Evolutionary conservation across 768 basidiomycete species (phyloP), one percentile per base, ranked within the genome.

Genomic region (Phanerodontia chrysosporium): DNA sequence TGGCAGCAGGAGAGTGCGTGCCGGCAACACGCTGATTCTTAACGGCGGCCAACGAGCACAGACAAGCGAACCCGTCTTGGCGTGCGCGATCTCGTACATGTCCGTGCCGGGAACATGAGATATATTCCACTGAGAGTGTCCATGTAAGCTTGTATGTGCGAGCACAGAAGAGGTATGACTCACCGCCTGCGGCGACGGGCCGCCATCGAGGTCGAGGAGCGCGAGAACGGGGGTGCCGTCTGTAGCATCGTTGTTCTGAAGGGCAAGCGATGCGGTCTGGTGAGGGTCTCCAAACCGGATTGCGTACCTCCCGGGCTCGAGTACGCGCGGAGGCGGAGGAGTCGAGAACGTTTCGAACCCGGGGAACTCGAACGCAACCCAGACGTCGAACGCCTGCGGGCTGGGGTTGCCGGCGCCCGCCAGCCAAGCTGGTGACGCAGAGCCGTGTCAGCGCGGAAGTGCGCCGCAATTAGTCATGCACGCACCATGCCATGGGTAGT

Each of bases 321-420:
- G 25, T 27, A n/a, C 39, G 3, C 14, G 10, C 6, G 21, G 49
- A n/a, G 42, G 58, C 42, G 30, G 18, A 16, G 58, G 42, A 3
- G 58, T 44, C 4, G 58, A 52, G 25, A 44, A 58, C 10, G 58
- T 44, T 22, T 53, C 58, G 29, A 58, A 58, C 21, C 36, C 22
- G 21, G 58, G 58, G 58, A 58, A 58, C 51, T 58, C 58, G 51
- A 52, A 58, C 3, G 58, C 58, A 30, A 58, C 49, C 58, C 58
- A 58, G 36, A 58, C 58, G 42, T 58, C 58, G 44, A 58, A 58
- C 6, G 58, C 36, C 39, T 58, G 58, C 10, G 49, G 27, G 36
- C 36, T n/a, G 22, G 57, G 57, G n/a, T 45, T 35, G 16, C 58
- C 58, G 28, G 36, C 49, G 8, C 58, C 58, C 14, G 58, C 58